Base-by-base conservation (phyloP, 805 yeast genomes). In the Tetrapisispora iriomotensis region DNA sequence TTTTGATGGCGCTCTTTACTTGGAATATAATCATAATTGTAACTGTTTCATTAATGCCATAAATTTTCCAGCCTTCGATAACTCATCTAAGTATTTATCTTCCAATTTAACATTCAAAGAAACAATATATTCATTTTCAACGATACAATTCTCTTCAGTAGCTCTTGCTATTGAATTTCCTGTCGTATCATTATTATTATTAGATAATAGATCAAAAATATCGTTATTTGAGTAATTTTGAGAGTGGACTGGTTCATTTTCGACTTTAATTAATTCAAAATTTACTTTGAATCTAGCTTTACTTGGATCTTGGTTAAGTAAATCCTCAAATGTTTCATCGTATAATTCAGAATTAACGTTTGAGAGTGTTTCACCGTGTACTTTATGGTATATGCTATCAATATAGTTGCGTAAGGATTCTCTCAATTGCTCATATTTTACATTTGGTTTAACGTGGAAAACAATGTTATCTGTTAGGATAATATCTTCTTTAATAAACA, bases 321-420 rank as follows among this genome's bases (percentile, higher is more conserved):
- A 52, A 13, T 67, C 74, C 49, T 80, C 88, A 47, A 80, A 78
- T 5, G 71, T 45, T 6, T 79, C 72, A 49, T 79, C 86, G 42
- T 68, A 68, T 45, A 68, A 66, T 30, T 72, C 77, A 6, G 77
- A 70, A 30, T 58, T 30, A 31, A 53, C 42, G 28, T 49, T 45
- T 6, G 41, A 25, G 7, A 48, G 24, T 4, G 51, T 46, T 13
- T 46, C 37, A 8, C 42, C 54, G 47, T 56, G 64, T 22, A 60
- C 62, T 36, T 37, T 55, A 34, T 50, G 62, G 50, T 68, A 68
- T 12, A 78, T 67, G 47, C 54, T 62, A 29, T 54, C 55, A 47
- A 68, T 66, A 15, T 82, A 76, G 25, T 63, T 47, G 34, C 62
- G 56, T 22, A 76, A 57, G 1, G 81, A 75, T 33, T 60, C 62